These are phyloP conservation scores for Blastobotrys indianensis DNA, from an alignment of 1,139 yeast species.

Conservation along the genomic window DNA sequence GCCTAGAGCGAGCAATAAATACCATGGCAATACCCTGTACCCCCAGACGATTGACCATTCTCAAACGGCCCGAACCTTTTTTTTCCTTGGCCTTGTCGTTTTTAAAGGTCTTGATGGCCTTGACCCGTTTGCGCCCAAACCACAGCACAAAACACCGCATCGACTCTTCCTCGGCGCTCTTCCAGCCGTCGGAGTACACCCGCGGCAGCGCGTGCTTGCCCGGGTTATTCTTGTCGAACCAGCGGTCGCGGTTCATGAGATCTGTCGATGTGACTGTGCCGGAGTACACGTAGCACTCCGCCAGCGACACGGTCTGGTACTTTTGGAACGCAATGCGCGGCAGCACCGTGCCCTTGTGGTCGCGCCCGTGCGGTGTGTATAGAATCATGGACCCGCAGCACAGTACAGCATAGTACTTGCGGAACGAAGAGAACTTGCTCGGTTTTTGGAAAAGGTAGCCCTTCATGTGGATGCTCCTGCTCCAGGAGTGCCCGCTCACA, in stretches of 20 bases:
- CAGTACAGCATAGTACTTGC: slow-evolving; percentile 54
- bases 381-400: slow-evolving; percentile 64
- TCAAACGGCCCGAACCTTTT: slow-evolving; percentile 10
- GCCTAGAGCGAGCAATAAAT: slow-evolving; percentile 75
- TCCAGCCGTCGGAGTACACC: slow-evolving; percentile 77
- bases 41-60: slow-evolving; percentile 47
- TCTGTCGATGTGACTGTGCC: slow-evolving; percentile 59
- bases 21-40: slow-evolving; percentile 62
- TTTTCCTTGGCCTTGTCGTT: slow-evolving; percentile 14
- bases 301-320: slow-evolving; percentile 44
- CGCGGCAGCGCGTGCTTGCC: slow-evolving; percentile 61
- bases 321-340: slow-evolving; percentile 23
- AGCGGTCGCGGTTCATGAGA: slow-evolving; percentile 44
- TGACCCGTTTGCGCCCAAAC: slow-evolving; percentile 59
- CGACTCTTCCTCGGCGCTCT: slow-evolving; percentile 67
- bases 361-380: slow-evolving; percentile 41
- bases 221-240: slow-evolving; percentile 45
- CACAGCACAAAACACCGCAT: slow-evolving; percentile 75
- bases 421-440: slow-evolving; percentile 61
- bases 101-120: slow-evolving; percentile 6
- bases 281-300: slow-evolving; percentile 68
- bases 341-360: slow-evolving; percentile 22
- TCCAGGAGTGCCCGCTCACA: slow-evolving; percentile 53
- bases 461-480: slow-evolving; percentile 50
- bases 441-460: slow-evolving; percentile 67